A percentile compares a stretch with the other conserved stretches of the same genome.
These are phyloP conservation scores for Phytopythium montanum DNA, from an alignment of 352 stramenopile species.

Conservation along the genomic window DNA sequence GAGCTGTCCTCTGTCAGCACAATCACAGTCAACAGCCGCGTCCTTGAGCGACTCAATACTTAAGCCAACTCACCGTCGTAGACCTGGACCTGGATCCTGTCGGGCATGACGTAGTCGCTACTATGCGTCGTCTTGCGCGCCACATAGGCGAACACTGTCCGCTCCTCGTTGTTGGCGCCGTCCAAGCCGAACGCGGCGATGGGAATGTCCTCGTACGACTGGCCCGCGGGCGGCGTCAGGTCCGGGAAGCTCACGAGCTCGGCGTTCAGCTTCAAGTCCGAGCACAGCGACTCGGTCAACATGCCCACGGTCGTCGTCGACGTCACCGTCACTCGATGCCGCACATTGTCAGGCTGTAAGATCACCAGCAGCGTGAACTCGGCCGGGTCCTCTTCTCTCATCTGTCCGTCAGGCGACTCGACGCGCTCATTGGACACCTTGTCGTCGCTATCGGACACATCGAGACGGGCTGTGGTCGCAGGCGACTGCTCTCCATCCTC, in stretches of 20 bases:
- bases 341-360: conserved; percentile 71
- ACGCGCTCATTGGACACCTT: not conserved
- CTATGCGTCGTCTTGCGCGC: conserved; percentile 31
- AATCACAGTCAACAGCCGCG: not conserved
- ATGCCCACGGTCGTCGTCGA: conserved; percentile 39
- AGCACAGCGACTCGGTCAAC: conserved; percentile 53
- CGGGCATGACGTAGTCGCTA: conserved; percentile 85
- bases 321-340: conserved; percentile 61
- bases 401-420: not conserved
- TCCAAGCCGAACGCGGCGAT: conserved; percentile 36
- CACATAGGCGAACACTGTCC: conserved; percentile 47
- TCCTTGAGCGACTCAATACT: not conserved
- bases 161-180: conserved; percentile 26
- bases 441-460: not conserved
- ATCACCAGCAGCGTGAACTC: conserved; percentile 67
- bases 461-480: not conserved
- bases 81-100: conserved; percentile 76
- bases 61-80: conserved; percentile 31
- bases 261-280: conserved; percentile 50
- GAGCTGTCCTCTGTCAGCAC: conserved; percentile 27
- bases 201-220: conserved; percentile 29
- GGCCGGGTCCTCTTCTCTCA: conserved; percentile 1
- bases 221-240: conserved; percentile 28
- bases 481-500: not conserved
- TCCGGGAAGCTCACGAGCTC: conserved; percentile 63